These are phyloP conservation scores for Sugiyamaella paludigena DNA, from an alignment of 1,139 yeast genomes.

Conservation along the genomic window DNA sequence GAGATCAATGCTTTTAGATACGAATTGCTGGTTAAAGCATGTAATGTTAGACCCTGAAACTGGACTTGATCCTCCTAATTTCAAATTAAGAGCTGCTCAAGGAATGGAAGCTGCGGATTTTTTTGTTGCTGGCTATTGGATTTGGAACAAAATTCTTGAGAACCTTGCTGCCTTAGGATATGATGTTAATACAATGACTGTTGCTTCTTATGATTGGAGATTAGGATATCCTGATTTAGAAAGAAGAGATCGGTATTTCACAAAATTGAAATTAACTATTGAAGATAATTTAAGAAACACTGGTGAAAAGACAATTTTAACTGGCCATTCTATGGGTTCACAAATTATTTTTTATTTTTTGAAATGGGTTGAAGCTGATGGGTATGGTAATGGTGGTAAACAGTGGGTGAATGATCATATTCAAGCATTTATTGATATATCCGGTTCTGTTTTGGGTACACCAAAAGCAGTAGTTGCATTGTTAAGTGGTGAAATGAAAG, in stretches of 20 bases:
- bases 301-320: constrained; percentile 72
- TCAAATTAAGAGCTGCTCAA: constrained; percentile 83
- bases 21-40: constrained; percentile 89
- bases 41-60: constrained; percentile 85
- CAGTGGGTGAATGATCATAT: constrained; percentile 83
- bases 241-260: constrained; percentile 77
- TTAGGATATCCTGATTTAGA: constrained; percentile 86
- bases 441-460: constrained; percentile 87
- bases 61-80: constrained; percentile 85
- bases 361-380: constrained; percentile 94
- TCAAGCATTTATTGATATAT: constrained; percentile 76
- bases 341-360: constrained; percentile 83
- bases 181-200: constrained; percentile 83
- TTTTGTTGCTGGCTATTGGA: constrained; percentile 97
- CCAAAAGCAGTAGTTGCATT: constrained; percentile 92
- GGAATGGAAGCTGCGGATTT: constrained; percentile 98
- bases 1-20: constrained; percentile 86
- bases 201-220: constrained; percentile 97
- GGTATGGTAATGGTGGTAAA: constrained; percentile 88
- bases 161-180: constrained; percentile 92
- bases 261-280: constrained; percentile 67
- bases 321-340: constrained; percentile 96
- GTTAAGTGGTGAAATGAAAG: constrained; percentile 96
- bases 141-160: constrained; percentile 92
- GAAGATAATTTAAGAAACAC: constrained; percentile 52